phyloP scores from a whole-genome alignment of 192 early-diverging fungal species.

The Kickxella alabastrina region DNA sequence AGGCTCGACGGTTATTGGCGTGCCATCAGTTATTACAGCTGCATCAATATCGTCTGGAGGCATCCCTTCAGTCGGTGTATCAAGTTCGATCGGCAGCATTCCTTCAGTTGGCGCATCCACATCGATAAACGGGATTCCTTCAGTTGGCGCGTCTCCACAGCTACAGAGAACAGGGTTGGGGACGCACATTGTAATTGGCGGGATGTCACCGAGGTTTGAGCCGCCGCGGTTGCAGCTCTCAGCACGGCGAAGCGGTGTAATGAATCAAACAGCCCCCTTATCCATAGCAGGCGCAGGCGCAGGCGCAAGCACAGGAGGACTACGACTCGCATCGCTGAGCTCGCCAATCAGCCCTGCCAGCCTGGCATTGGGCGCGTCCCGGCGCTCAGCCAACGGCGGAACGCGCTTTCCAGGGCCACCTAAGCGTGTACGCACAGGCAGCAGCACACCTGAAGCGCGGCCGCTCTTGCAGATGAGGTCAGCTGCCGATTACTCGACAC shows the following conservation, averaged over 20 bases:
- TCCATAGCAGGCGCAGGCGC: too few relatives aligned
- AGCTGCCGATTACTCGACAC: slow-evolving; percentile 21
- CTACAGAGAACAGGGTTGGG: too few relatives aligned
- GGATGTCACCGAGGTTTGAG: too few relatives aligned
- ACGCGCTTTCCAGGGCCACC: slow-evolving; percentile 3
- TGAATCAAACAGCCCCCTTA: too few relatives aligned
- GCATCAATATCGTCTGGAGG: background rate
- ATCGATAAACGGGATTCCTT: too few relatives aligned
- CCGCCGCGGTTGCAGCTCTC: slow-evolving; percentile 1
- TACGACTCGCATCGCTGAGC: slow-evolving; percentile 30
- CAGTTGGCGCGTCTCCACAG: too few relatives aligned
- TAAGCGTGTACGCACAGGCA: slow-evolving; percentile 25
- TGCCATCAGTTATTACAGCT: background rate
- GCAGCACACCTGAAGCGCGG: slow-evolving; percentile 20
- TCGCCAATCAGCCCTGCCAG: slow-evolving; percentile 5
- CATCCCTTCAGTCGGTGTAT: background rate
- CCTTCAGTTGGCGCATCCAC: background rate
- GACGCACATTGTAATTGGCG: too few relatives aligned
- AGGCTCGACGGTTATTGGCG: background rate
- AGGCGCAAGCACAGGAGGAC: too few relatives aligned
- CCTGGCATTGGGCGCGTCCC: background rate
- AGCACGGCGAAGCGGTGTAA: too few relatives aligned
- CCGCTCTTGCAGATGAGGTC: slow-evolving; percentile 26
- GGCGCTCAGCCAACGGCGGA: slow-evolving; percentile 1
- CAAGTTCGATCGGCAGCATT: background rate